These are phyloP conservation scores for Curvularia sp. DNA, from an alignment of 2,329 filamentous ascomycete species.

Conservation along the genomic window DNA sequence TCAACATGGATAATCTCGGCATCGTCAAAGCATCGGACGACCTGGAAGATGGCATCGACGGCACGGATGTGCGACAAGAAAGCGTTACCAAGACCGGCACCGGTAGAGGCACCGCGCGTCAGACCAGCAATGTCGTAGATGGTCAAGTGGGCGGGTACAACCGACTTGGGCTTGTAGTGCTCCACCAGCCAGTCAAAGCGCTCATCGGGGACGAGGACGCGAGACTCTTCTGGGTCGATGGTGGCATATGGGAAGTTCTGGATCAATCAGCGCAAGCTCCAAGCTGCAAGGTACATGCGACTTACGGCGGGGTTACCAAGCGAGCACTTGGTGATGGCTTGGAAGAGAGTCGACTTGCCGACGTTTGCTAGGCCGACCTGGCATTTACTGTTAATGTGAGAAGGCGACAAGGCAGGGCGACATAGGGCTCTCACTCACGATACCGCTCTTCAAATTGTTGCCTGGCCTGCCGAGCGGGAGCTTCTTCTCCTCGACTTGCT, in stretches of 20 bases:
- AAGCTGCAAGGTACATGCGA: constrained; percentile 29
- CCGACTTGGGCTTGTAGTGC: constrained; percentile 97
- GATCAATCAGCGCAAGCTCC: constrained; percentile 30
- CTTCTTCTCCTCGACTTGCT: constrained; percentile 90
- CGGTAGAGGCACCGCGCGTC: constrained; percentile 93
- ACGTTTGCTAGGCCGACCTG: constrained; percentile 99
- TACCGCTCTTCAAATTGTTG: constrained; percentile 99
- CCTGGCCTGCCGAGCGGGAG: constrained; percentile 92
- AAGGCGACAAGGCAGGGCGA: constrained; percentile 40
- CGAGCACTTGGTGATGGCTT: constrained; percentile 97
- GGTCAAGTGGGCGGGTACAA: constrained; percentile 95
- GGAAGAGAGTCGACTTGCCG: constrained; percentile 98
- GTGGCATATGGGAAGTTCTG: constrained; percentile 99
- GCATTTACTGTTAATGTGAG: constrained; percentile 54
- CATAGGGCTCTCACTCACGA: constrained; percentile 73
- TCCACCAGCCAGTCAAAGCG: constrained; percentile 94
- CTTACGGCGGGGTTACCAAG: constrained; percentile 95
- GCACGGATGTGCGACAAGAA: constrained; percentile 99
- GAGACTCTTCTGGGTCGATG: constrained; percentile 97
- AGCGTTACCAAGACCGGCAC: constrained; percentile 94
- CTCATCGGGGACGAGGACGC: constrained; percentile 94
- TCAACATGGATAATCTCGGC: constrained; percentile 99
- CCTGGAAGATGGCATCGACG: constrained; percentile 97
- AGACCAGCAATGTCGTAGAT: constrained; percentile 99
- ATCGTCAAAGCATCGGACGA: constrained; percentile 97